Percentiles rank a stretch among this genome's conserved stretches.
Conservation (phyloP, 305 asterid species). For the Fraxinus sp. region DNA sequence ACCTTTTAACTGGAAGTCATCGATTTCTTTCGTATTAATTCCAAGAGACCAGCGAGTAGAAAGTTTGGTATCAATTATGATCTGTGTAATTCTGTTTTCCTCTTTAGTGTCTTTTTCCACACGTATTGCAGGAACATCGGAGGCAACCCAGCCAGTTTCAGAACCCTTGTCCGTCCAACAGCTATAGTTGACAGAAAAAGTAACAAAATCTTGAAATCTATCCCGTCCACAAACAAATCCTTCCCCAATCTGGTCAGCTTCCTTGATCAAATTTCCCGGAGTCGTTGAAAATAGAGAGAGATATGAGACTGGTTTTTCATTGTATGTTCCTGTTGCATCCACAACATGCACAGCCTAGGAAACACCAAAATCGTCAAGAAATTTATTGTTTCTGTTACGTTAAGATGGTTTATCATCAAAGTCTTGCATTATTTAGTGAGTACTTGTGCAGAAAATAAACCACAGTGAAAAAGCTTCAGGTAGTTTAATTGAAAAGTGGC, state of each 20-base stretch:
- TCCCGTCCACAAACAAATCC: conserved; percentile 73
- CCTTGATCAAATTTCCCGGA: conserved; percentile 77
- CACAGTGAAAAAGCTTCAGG: background rate
- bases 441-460: background rate
- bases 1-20: conserved; percentile 86
- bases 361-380: background rate
- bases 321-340: conserved; percentile 47
- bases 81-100: conserved; percentile 52
- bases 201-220: conserved; percentile 68
- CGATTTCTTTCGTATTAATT: conserved; percentile 64
- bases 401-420: background rate
- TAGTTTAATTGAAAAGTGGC: background rate
- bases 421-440: background rate
- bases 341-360: conserved; percentile 87
- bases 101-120: conserved; percentile 55
- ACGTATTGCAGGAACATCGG: conserved; percentile 64
- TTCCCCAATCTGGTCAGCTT: conserved; percentile 70
- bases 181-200: conserved; percentile 73
- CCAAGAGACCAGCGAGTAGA: conserved; percentile 91
- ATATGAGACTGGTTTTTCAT: conserved; percentile 52
- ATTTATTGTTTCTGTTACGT: background rate
- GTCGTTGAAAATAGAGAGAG: conserved; percentile 77
- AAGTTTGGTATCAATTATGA: conserved; percentile 54
- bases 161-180: conserved; percentile 60
- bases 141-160: conserved; percentile 59